Evolutionary conservation across 106 monocot genomes (phyloP).

Genomic region (Dendrobium officinale): DNA sequence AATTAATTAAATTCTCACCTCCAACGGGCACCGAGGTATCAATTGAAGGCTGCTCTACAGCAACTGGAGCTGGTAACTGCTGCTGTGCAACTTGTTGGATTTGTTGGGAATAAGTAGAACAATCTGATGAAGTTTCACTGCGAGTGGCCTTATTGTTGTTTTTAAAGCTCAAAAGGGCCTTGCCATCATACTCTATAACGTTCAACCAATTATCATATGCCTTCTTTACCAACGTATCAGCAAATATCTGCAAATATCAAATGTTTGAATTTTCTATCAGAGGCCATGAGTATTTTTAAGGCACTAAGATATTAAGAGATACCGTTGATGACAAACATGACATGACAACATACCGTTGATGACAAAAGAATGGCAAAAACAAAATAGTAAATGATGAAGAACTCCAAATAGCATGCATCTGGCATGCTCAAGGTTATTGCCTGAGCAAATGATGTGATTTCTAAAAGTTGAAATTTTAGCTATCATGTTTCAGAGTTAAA

Average conservation of each 20-base stretch:
- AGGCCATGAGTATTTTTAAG: too few relatives aligned
- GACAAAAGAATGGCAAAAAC: too few relatives aligned
- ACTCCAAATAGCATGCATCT: too few relatives aligned
- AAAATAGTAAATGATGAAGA: too few relatives aligned
- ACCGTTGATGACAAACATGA: too few relatives aligned
- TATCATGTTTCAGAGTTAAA: too few relatives aligned
- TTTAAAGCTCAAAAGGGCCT: slow-evolving; percentile 61
- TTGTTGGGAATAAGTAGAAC: slow-evolving; percentile 23
- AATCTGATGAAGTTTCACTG: slow-evolving; percentile 24
- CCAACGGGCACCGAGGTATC: slow-evolving; percentile 19
- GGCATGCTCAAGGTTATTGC: too few relatives aligned
- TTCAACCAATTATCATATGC: slow-evolving; percentile 90
- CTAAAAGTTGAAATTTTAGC: too few relatives aligned
- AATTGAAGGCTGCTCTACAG: slow-evolving; percentile 13
- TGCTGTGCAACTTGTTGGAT: slow-evolving; percentile 20
- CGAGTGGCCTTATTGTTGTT: slow-evolving; percentile 33
- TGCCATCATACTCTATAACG: slow-evolving; percentile 82
- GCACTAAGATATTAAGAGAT: too few relatives aligned
- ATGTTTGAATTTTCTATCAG: too few relatives aligned
- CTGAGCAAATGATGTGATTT: too few relatives aligned
- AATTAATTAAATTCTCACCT: slow-evolving; percentile 17
- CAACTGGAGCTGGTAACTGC: slow-evolving; percentile 13
- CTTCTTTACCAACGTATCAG: slow-evolving; percentile 74
- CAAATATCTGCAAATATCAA: slow-evolving; percentile 43
- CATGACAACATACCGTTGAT: too few relatives aligned